A percentile compares a stretch with the other conserved stretches of the same genome.
These are phyloP conservation scores for Fraxinus americana DNA, from an alignment of 257 asterid genomes.

Conservation along the genomic window DNA sequence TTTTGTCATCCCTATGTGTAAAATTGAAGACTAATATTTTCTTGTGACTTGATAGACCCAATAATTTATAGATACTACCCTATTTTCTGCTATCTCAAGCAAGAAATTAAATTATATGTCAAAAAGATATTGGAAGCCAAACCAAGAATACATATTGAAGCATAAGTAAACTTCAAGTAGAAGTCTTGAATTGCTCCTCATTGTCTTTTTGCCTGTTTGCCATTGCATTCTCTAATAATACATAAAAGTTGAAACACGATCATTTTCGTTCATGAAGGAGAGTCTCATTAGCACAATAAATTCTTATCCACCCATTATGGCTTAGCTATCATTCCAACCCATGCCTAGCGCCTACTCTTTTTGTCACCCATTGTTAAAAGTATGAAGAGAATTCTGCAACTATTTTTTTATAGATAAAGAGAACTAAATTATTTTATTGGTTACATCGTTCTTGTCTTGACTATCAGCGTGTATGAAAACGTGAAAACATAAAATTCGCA, in stretches of 20 bases:
- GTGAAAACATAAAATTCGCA: neutral
- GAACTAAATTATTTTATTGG: no score
- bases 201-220: neutral
- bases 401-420: no score
- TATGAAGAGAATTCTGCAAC: no score
- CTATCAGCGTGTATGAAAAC: neutral
- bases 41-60: no score
- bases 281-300: neutral
- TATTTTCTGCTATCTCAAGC: neutral
- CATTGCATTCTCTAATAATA: neutral
- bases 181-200: neutral
- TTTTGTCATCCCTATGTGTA: no score
- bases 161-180: neutral
- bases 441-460: no score
- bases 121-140: neutral
- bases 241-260: conserved; percentile 17
- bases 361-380: neutral
- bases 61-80: no score
- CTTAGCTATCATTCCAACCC: conserved; percentile 14
- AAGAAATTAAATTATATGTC: no score
- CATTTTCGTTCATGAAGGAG: conserved; percentile 22
- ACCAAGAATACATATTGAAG: neutral
- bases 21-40: no score
- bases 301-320: conserved; percentile 5
- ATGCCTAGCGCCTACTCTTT: neutral